Conservation (phyloP, 208 protist genomes). For the Trypanosoma cruzi region DNA sequence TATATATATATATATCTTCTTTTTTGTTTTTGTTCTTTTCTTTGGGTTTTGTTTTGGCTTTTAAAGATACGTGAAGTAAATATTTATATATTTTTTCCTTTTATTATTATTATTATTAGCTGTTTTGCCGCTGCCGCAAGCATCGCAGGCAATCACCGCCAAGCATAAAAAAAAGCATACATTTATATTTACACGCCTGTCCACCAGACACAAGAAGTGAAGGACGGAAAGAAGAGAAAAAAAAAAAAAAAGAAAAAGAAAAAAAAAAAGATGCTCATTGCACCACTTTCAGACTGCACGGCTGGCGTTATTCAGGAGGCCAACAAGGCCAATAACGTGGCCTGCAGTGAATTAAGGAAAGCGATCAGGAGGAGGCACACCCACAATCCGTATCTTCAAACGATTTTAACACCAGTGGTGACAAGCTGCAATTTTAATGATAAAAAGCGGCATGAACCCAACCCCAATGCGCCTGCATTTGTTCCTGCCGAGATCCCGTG, state of each 20-base stretch:
- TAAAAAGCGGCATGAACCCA: slow-evolving; percentile 11
- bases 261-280: slow-evolving; percentile 10
- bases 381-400: slow-evolving; percentile 67
- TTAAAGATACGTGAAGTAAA: neutral
- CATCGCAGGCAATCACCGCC: no score
- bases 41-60: neutral
- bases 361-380: slow-evolving; percentile 25
- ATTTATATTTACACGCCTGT: neutral
- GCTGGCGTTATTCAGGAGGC: slow-evolving; percentile 54
- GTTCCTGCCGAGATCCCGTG: slow-evolving; percentile 13
- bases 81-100: no score
- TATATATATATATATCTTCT: slow-evolving; percentile 12
- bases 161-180: no score
- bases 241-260: no score
- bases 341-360: slow-evolving; percentile 6
- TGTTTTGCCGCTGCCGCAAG: no score
- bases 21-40: slow-evolving; percentile 15
- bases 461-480: slow-evolving; percentile 21
- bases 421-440: neutral
- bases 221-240: no score
- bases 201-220: no score
- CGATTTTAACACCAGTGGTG: slow-evolving; percentile 37
- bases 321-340: slow-evolving; percentile 38
- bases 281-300: slow-evolving; percentile 68
- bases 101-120: no score